Percentiles rank a stretch among this genome's conserved stretches.
Conservation (phyloP, 306 rosid species). For the Ormosia emarginata region DNA sequence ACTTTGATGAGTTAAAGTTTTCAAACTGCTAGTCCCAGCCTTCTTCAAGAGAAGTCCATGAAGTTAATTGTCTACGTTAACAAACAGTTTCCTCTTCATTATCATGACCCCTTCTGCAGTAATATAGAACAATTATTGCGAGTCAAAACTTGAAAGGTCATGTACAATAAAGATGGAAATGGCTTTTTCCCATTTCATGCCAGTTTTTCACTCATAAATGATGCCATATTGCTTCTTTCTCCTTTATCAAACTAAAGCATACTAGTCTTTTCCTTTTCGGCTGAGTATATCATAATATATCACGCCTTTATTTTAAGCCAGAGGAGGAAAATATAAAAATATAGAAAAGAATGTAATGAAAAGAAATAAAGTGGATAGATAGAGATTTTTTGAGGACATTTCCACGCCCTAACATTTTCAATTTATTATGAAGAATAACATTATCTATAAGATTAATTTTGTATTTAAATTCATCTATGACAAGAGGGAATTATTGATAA, state of each 20-base stretch:
- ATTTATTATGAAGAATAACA: neutral
- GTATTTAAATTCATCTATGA: neutral
- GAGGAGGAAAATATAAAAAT: neutral
- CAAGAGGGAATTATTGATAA: neutral
- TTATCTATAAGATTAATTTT: neutral
- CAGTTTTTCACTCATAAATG: neutral
- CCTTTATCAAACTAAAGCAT: constrained; percentile 27
- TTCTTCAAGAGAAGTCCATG: too few relatives aligned
- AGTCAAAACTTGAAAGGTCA: constrained; percentile 1
- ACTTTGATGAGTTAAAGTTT: too few relatives aligned
- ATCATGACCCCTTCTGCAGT: neutral
- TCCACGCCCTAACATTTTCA: neutral
- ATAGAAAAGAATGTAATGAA: neutral
- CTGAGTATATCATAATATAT: neutral
- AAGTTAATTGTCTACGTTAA: neutral
- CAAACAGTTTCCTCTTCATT: neutral
- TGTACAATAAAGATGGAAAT: neutral
- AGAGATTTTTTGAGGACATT: neutral
- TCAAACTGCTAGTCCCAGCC: too few relatives aligned
- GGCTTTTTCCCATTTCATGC: constrained; percentile 4
- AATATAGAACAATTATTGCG: neutral
- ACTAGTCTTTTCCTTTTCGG: constrained; percentile 18
- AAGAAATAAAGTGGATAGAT: neutral
- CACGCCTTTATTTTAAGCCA: constrained; percentile 1
- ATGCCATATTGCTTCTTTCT: neutral